Base-by-base conservation (phyloP, 208 protist genomes). In the Paratrypanosoma confusum region DNA sequence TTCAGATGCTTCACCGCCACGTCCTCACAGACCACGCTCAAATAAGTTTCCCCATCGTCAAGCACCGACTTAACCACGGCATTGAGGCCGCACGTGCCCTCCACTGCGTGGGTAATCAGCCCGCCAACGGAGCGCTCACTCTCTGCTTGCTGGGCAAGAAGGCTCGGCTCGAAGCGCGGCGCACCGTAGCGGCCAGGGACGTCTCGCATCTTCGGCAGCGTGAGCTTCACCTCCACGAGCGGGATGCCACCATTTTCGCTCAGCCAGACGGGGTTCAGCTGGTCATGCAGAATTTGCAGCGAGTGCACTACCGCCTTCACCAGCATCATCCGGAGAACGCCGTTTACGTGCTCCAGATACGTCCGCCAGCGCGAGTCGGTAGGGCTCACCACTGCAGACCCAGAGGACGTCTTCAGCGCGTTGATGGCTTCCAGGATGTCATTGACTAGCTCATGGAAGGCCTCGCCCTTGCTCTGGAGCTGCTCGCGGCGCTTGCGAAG, bases 311-410 rank as follows among this genome's bases (percentile, higher is more conserved):
- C 69, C n/a, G 76, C 68, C 10, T 76, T 63, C 4, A 47, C 53
- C 4, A 96, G 60, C 2, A 68, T 66, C 22, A 79, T 70, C n/a
- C 73, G 68, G 22, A 95, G 41, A 27, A 93, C 89, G 23, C 61
- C 57, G 53, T 95, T 87, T 40, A 95, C 81, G 60, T 95, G 94
- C 7, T 65, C 54, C 16, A 96, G 70, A 56, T 97, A 97, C 16
- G 65, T 68, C 29, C 77, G 64, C 95, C 95, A 97, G 17, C 71
- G 59, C 43, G 69, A 68, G 22, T 71, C 48, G 22, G 45, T 42
- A 7, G 45, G 52, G 25, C 74, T 44, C 44, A 60, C 39, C 13
- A 40, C 34, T 3, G 62, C 57, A 2, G 55, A 57, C 24, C 68
- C 66, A 13, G 55, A 68, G 17, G 51, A 44, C 29, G 42, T 37